phyloP scores from a whole-genome alignment of 352 stramenopile species.

The Phytopythium oedochilum region DNA sequence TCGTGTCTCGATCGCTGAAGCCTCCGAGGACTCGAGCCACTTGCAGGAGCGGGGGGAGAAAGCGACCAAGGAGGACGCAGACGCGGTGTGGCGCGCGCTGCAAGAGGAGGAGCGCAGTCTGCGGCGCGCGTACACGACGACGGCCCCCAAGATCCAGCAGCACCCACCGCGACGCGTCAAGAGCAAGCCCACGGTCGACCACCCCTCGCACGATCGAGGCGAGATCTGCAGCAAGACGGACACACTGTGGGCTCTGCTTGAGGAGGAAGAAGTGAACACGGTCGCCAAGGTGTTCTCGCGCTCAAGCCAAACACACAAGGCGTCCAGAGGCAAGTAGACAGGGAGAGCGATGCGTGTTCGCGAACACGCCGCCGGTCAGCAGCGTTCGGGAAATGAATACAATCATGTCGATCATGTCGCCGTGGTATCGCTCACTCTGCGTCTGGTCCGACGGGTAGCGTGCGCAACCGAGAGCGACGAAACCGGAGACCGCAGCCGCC shows the following conservation, averaged over 20 bases:
- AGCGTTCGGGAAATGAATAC: constrained; percentile 1
- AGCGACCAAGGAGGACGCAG: constrained; percentile 10
- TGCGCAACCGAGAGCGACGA: constrained; percentile 46
- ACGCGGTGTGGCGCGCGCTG: constrained; percentile 39
- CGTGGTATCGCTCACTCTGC: constrained; percentile 11
- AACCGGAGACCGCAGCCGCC: constrained; percentile 67
- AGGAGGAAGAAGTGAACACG: constrained; percentile 19
- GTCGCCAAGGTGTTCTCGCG: constrained; percentile 21
- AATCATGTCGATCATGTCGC: background rate
- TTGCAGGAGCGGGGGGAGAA: background rate
- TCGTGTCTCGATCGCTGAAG: background rate
- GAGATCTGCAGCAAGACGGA: constrained; percentile 36
- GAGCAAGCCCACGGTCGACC: background rate
- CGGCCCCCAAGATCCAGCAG: constrained; percentile 3
- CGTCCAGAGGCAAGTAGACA: background rate
- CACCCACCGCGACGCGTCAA: constrained; percentile 5
- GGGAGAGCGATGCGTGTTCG: background rate
- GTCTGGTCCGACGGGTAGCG: constrained; percentile 31
- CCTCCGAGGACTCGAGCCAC: background rate
- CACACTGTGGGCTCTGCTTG: constrained; percentile 24
- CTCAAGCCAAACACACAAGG: constrained; percentile 1
- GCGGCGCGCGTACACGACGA: constrained; percentile 8
- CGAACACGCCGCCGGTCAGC: no score
- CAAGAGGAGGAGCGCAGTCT: constrained; percentile 51
- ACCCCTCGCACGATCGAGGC: background rate